Conservation (phyloP, 768 basidiomycete species). For the Macrolepiota fuliginosa region DNA sequence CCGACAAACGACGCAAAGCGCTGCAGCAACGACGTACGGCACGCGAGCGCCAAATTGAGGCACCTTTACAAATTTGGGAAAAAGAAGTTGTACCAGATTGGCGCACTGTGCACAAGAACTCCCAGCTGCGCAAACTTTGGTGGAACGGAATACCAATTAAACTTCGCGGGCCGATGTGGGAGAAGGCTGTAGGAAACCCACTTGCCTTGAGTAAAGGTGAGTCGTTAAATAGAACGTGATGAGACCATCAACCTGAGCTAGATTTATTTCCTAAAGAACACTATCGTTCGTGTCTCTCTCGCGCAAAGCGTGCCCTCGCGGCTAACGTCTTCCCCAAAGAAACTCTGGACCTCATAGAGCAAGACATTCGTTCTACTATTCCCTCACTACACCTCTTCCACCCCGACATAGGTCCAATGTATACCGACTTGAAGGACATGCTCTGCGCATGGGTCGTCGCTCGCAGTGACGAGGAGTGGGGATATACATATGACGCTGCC, state of each 20-base stretch:
- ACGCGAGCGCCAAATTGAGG: slow-evolving; percentile 68
- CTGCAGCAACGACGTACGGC: slow-evolving; percentile 58
- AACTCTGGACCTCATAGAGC: slow-evolving; percentile 62
- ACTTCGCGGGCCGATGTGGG: slow-evolving; percentile 79
- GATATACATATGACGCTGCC: slow-evolving; percentile 66
- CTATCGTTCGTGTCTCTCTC: slow-evolving; percentile 65
- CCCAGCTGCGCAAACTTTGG: slow-evolving; percentile 71
- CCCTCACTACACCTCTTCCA: slow-evolving; percentile 81
- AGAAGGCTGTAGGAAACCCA: slow-evolving; percentile 79
- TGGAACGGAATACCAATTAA: slow-evolving; percentile 88
- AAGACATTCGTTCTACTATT: slow-evolving; percentile 72
- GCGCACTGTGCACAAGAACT: slow-evolving; percentile 67
- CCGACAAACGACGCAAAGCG: slow-evolving; percentile 67
- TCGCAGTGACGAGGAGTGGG: slow-evolving; percentile 77
- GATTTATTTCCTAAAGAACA: slow-evolving; percentile 45
- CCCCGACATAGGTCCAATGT: slow-evolving; percentile 72
- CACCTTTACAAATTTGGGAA: slow-evolving; percentile 75
- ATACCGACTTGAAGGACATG: slow-evolving; percentile 80
- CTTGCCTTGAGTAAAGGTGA: slow-evolving; percentile 81
- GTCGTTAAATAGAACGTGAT: background rate
- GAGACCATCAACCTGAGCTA: background rate
- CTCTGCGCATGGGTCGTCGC: slow-evolving; percentile 87
- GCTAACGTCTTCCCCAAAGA: slow-evolving; percentile 65
- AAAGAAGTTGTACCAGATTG: slow-evolving; percentile 79
- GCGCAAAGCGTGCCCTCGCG: slow-evolving; percentile 69